phyloP scores from a whole-genome alignment of 2,329 filamentous ascomycete species.

The Aspergillus sp. region DNA sequence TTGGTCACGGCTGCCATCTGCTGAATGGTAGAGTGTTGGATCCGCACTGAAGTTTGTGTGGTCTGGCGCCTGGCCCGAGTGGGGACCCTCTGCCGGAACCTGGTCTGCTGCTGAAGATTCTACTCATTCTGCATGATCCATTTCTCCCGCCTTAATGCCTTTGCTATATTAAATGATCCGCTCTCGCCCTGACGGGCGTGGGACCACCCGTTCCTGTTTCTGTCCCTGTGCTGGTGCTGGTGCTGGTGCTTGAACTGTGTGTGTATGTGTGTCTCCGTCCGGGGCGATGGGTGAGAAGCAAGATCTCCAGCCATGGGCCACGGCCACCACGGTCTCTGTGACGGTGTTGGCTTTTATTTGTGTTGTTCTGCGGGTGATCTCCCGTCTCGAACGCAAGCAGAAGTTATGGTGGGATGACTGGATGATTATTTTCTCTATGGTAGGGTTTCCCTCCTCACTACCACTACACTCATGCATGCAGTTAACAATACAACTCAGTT shows the following conservation, averaged over 20 bases:
- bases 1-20: too few species aligned
- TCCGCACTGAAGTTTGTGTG: too few species aligned
- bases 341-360: constrained; percentile 45
- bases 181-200: too few species aligned
- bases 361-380: constrained; percentile 46
- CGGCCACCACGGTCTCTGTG: constrained; percentile 45
- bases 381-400: constrained; percentile 48
- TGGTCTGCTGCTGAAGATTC: too few species aligned
- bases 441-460: constrained; percentile 24
- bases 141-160: too few species aligned
- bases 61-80: too few species aligned
- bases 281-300: constrained; percentile 13
- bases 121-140: too few species aligned
- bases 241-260: not conserved
- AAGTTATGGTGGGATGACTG: constrained; percentile 56
- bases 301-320: constrained; percentile 48
- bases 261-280: not conserved
- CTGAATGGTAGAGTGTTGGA: too few species aligned
- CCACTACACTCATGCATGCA: not conserved
- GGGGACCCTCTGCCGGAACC: too few species aligned
- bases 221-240: not conserved
- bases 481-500: constrained; percentile 12
- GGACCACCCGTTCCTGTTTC: not conserved
- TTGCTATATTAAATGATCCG: not conserved
- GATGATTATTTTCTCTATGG: constrained; percentile 54